Conservation (phyloP, 352 stramenopile genomes). For the Pythium scleroteichum region DNA sequence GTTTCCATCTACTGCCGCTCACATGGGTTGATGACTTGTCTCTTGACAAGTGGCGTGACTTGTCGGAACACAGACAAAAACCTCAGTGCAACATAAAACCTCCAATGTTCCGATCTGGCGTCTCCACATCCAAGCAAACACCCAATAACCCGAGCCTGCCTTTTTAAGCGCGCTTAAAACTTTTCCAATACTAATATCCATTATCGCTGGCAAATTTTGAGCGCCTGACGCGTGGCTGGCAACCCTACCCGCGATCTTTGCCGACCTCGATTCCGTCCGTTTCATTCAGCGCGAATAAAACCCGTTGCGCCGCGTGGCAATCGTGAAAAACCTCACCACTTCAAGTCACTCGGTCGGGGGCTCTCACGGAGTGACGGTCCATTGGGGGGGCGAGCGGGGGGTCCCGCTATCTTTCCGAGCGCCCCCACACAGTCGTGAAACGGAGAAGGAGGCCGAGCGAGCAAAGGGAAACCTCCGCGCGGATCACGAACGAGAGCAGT, state of each 20-base stretch:
- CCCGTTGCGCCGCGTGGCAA: constrained; percentile 25
- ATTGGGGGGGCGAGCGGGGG: neutral
- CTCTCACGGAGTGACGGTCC: constrained; percentile 16
- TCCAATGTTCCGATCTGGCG: neutral
- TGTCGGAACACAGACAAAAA: constrained; percentile 7
- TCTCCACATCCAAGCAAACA: constrained; percentile 8
- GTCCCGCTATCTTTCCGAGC: constrained; percentile 26
- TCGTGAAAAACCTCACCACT: constrained; percentile 29
- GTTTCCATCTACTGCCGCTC: neutral
- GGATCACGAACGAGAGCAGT: constrained; percentile 1
- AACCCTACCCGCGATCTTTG: constrained; percentile 28
- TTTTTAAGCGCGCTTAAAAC: constrained; percentile 25
- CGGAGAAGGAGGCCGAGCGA: constrained; percentile 32
- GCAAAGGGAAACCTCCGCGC: constrained; percentile 12
- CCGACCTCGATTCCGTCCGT: constrained; percentile 21
- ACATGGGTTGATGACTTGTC: constrained; percentile 19
- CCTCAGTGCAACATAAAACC: constrained; percentile 5
- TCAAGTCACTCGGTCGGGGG: constrained; percentile 25
- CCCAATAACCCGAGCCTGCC: constrained; percentile 22
- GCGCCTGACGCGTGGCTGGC: too few relatives aligned
- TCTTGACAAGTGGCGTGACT: constrained; percentile 22
- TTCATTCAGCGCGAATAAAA: constrained; percentile 23
- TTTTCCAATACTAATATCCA: neutral
- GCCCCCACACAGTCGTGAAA: constrained; percentile 71
- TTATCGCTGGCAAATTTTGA: too few relatives aligned